phyloP scores from a whole-genome alignment of 2,329 filamentous ascomycete genomes.

The Colletotrichum sojae region DNA sequence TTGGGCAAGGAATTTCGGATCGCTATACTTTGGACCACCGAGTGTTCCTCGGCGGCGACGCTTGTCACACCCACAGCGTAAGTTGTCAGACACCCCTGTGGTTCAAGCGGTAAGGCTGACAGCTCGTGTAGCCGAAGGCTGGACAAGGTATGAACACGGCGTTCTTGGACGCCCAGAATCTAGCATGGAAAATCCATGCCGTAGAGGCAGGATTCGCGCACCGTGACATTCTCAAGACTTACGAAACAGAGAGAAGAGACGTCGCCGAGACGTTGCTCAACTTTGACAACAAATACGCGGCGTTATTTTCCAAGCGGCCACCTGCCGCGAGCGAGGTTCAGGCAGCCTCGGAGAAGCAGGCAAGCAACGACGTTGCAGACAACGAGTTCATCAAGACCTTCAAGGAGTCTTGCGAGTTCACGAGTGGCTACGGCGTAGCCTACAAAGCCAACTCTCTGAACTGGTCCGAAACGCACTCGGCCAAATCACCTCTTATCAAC shows the following conservation, averaged over 20 bases:
- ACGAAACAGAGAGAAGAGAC: slow-evolving; percentile 87
- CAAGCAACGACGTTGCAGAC: slow-evolving; percentile 61
- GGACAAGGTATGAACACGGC: slow-evolving; percentile 87
- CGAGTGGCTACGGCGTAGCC: slow-evolving; percentile 89
- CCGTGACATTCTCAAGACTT: slow-evolving; percentile 83
- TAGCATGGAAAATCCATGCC: slow-evolving; percentile 96
- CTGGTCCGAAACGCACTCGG: slow-evolving; percentile 82
- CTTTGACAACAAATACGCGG: slow-evolving; percentile 92
- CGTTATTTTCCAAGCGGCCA: slow-evolving; percentile 85
- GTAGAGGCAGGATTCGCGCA: slow-evolving; percentile 87
- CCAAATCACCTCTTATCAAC: slow-evolving; percentile 78
- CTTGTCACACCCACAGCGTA: slow-evolving; percentile 84
- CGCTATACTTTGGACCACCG: slow-evolving; percentile 77
- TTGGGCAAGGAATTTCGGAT: slow-evolving; percentile 80
- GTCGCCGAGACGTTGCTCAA: slow-evolving; percentile 87
- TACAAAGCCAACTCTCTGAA: slow-evolving; percentile 88
- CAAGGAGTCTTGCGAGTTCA: slow-evolving; percentile 93
- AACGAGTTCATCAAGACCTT: slow-evolving; percentile 91
- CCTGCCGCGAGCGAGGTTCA: slow-evolving; percentile 81
- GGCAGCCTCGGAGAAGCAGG: slow-evolving; percentile 66
- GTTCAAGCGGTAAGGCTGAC: slow-evolving; percentile 6
- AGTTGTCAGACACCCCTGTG: slow-evolving; percentile 47
- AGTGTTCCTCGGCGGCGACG: slow-evolving; percentile 82
- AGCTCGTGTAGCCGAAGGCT: slow-evolving; percentile 74
- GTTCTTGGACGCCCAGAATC: slow-evolving; percentile 86